Conservation (phyloP, 2,329 filamentous ascomycete genomes). For the Microsporum canis region DNA sequence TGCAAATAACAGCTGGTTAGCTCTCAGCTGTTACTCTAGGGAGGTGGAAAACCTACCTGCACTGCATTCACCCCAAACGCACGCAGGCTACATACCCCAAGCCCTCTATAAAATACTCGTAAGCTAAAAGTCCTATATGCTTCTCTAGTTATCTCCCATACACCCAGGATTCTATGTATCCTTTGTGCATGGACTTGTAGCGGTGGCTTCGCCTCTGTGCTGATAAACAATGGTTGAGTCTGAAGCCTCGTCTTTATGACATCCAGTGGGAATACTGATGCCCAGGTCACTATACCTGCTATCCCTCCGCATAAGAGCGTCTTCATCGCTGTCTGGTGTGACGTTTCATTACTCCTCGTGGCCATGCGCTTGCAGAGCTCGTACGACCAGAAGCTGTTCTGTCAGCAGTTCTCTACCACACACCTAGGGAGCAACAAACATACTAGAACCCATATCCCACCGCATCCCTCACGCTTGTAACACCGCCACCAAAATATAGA, state of each 20-base stretch:
- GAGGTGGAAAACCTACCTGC: constrained; percentile 35
- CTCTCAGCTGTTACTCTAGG: background rate
- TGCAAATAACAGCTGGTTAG: constrained; percentile 28
- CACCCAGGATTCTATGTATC: constrained; percentile 32
- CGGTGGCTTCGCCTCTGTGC: constrained; percentile 18
- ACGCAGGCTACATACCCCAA: constrained; percentile 70
- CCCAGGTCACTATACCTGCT: constrained; percentile 81
- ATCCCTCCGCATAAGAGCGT: constrained; percentile 74
- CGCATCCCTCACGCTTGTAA: constrained; percentile 74
- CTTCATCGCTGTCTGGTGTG: constrained; percentile 45
- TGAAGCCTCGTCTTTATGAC: constrained; percentile 90
- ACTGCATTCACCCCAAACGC: constrained; percentile 90
- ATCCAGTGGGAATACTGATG: constrained; percentile 80
- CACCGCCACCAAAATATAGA: constrained; percentile 66
- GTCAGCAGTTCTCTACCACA: background rate
- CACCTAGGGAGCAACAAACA: constrained; percentile 18
- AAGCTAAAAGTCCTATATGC: constrained; percentile 55
- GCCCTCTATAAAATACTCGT: constrained; percentile 57
- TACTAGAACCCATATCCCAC: constrained; percentile 94
- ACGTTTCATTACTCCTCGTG: constrained; percentile 35
- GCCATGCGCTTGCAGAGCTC: constrained; percentile 58
- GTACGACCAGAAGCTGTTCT: constrained; percentile 69
- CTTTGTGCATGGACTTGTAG: constrained; percentile 12
- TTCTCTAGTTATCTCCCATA: constrained; percentile 52
- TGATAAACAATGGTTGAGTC: constrained; percentile 43